Evolutionary conservation across 2,329 filamentous ascomycete genomes (phyloP).

Genomic region (Colletotrichum karsti): DNA sequence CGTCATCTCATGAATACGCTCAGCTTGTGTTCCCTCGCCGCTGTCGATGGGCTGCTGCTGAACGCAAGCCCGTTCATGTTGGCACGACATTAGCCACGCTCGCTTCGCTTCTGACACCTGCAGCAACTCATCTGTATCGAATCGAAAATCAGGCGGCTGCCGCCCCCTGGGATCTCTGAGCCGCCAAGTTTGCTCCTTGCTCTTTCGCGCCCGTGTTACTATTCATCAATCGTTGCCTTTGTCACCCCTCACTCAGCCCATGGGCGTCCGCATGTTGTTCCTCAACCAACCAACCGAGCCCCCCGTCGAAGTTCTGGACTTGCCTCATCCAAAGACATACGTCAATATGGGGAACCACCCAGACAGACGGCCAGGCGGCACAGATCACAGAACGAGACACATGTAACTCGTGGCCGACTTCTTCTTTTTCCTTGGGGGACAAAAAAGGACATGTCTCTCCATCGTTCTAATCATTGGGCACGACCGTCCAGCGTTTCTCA

Average conservation of each 20-base stretch:
- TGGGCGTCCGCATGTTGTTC: slow-evolving; percentile 9
- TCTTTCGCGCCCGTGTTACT: slow-evolving; percentile 6
- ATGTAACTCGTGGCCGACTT: neutral
- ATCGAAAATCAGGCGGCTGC: neutral
- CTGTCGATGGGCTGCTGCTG: neutral
- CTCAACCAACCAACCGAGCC: too few relatives aligned
- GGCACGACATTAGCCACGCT: slow-evolving; percentile 12
- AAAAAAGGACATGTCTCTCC: too few relatives aligned
- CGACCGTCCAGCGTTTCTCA: neutral
- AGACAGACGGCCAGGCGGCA: neutral
- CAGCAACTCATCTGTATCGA: slow-evolving; percentile 1
- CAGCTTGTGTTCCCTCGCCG: neutral
- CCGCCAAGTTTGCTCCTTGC: slow-evolving; percentile 1
- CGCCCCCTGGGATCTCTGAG: neutral
- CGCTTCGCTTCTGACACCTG: slow-evolving; percentile 24
- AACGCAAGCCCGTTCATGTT: neutral
- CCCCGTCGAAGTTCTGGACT: neutral
- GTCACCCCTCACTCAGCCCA: slow-evolving; percentile 8
- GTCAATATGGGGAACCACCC: neutral
- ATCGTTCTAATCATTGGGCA: neutral
- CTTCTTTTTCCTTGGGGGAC: neutral
- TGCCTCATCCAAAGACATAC: slow-evolving; percentile 10
- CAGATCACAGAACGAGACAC: neutral
- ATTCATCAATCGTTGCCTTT: neutral
- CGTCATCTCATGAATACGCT: neutral